phyloP scores from a whole-genome alignment of 768 basidiomycete species.

The Scleroderma bovista region DNA sequence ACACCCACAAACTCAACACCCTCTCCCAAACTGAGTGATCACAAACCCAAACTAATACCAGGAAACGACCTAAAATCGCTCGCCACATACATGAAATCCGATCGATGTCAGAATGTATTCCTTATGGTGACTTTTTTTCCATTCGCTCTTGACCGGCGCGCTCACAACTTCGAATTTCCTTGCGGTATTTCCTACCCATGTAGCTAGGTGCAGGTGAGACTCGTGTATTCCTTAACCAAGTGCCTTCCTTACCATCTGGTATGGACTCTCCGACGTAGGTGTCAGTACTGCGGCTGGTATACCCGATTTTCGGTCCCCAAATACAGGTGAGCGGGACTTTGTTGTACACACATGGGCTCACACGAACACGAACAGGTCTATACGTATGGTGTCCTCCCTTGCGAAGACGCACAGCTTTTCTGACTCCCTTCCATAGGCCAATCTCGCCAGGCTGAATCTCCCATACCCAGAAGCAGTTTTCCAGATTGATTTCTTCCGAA shows the following conservation, averaged over 20 bases:
- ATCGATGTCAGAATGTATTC: constrained; percentile 60
- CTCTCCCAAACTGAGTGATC: too few species aligned
- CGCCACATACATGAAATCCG: constrained; percentile 65
- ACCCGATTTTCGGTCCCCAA: constrained; percentile 85
- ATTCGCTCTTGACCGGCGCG: neutral
- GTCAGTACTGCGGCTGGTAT: constrained; percentile 79
- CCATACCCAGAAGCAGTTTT: constrained; percentile 97
- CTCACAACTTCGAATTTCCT: constrained; percentile 4
- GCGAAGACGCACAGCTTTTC: neutral
- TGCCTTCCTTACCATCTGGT: neutral
- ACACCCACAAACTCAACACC: too few species aligned
- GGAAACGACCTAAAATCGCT: constrained; percentile 39
- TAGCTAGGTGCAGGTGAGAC: constrained; percentile 65
- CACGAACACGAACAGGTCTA: constrained; percentile 17
- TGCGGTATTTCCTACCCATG: neutral
- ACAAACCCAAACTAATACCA: neutral
- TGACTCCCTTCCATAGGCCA: too few species aligned
- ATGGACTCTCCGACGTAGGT: constrained; percentile 34
- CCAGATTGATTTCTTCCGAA: constrained; percentile 80
- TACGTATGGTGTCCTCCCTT: constrained; percentile 7
- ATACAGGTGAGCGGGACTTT: constrained; percentile 78
- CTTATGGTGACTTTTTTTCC: constrained; percentile 51
- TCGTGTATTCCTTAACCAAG: neutral
- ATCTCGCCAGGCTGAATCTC: constrained; percentile 46
- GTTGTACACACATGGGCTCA: too few species aligned